These are phyloP conservation scores for Kazachstania taianensis DNA, from an alignment of 805 yeast genomes.

Conservation along the genomic window DNA sequence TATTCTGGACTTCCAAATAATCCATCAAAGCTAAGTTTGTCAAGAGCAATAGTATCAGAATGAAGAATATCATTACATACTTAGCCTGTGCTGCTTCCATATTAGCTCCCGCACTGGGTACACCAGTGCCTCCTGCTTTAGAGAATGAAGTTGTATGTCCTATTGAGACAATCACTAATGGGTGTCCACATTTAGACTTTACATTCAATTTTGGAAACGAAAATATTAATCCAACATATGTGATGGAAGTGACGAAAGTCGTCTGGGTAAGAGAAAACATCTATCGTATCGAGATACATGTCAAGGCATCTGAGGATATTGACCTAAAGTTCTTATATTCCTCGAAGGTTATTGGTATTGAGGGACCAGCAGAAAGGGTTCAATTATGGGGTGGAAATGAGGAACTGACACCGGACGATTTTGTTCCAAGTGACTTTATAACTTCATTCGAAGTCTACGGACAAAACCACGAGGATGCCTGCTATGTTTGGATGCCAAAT, in stretches of 20 bases:
- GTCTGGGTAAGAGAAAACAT: slow-evolving; percentile 6
- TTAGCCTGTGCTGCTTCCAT: background rate
- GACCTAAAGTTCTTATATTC: slow-evolving; percentile 11
- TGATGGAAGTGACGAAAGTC: slow-evolving; percentile 9
- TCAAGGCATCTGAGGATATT: slow-evolving; percentile 6
- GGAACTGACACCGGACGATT: slow-evolving; percentile 5
- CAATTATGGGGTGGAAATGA: slow-evolving; percentile 14
- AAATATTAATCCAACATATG: slow-evolving; percentile 7
- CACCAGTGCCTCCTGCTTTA: background rate
- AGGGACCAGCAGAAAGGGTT: slow-evolving; percentile 11
- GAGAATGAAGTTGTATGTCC: background rate
- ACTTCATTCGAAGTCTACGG: slow-evolving; percentile 14
- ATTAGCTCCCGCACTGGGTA: background rate
- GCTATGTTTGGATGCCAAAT: slow-evolving; percentile 13
- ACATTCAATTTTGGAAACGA: slow-evolving; percentile 4
- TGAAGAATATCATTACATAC: background rate
- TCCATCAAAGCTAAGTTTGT: background rate
- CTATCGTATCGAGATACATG: slow-evolving; percentile 16
- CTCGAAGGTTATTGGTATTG: slow-evolving; percentile 11
- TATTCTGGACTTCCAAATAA: no score
- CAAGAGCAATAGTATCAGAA: background rate
- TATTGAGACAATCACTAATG: slow-evolving; percentile 1
- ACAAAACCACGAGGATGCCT: slow-evolving; percentile 1
- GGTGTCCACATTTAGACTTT: slow-evolving; percentile 14
- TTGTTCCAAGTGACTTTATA: slow-evolving; percentile 15